These are phyloP conservation scores for Verticillium isaacii DNA, from an alignment of 2,329 filamentous ascomycete genomes.

Conservation along the genomic window DNA sequence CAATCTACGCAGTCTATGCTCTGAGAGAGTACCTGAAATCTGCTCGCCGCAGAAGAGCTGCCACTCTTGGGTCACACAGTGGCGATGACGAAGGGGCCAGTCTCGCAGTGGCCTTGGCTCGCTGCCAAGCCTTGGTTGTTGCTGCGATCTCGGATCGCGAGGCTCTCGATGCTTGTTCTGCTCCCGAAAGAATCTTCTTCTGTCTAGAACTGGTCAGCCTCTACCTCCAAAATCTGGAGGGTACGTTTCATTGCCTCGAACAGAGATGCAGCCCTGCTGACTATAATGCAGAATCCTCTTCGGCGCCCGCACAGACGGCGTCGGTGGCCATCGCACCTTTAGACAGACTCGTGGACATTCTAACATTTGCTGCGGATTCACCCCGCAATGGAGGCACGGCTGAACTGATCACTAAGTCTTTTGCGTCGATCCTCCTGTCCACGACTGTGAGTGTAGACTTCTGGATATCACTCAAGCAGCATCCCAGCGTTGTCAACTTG, in stretches of 20 bases:
- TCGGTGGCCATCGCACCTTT: slow-evolving; percentile 14
- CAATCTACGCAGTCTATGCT: slow-evolving; percentile 67
- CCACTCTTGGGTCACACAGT: slow-evolving; percentile 1
- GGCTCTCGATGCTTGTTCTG: slow-evolving; percentile 18
- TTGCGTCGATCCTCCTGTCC: slow-evolving; percentile 34
- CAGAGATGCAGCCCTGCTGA: slow-evolving; percentile 12
- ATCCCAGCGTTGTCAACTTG: slow-evolving; percentile 19
- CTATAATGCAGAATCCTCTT: slow-evolving; percentile 15
- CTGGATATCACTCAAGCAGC: slow-evolving; percentile 30
- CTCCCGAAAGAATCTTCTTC: slow-evolving; percentile 42
- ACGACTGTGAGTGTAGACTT: slow-evolving; percentile 31
- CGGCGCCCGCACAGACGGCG: neutral
- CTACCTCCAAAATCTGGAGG: slow-evolving; percentile 49
- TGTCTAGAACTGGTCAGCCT: slow-evolving; percentile 51
- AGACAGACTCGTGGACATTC: slow-evolving; percentile 24
- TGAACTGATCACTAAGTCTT: slow-evolving; percentile 22
- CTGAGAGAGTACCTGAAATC: slow-evolving; percentile 57
- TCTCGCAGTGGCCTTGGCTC: slow-evolving; percentile 23
- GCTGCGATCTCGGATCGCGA: slow-evolving; percentile 20
- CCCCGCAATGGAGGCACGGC: slow-evolving; percentile 6
- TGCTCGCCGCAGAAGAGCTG: slow-evolving; percentile 24
- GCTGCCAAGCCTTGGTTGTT: slow-evolving; percentile 50
- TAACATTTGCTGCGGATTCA: slow-evolving; percentile 13
- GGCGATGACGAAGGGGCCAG: slow-evolving; percentile 13
- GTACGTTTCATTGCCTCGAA: slow-evolving; percentile 26